Base-by-base conservation (phyloP, 805 yeast species). In the Pichia scutulata region DNA sequence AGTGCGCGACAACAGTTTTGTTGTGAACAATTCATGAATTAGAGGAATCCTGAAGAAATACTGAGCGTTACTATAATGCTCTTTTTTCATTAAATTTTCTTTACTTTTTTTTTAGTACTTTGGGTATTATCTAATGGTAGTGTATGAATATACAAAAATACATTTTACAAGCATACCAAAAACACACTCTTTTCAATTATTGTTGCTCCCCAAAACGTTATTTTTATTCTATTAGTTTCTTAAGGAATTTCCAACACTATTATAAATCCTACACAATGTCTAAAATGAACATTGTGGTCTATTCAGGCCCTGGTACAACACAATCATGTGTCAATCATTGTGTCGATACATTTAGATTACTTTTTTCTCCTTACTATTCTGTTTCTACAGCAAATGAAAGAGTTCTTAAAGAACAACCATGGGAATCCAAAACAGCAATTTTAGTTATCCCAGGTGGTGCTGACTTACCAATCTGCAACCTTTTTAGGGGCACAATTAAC, bases 381-480 rank as follows among this genome's bases (percentile, higher is more conserved):
- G 97, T 93, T 4, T 72, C 81, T 19, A 75, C 86, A 1, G 84
- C 88, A 1, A 79, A 81, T 30, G 80, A 86, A 18, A 65, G 69
- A 16, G 78, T 85, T 0, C 62, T 93, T 19, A 66, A 76, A 47
- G 75, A 79, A 23, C 97, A 93, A 60, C 97, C 99, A 0, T 93
- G 99, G 99, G 75, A 76, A 55, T 60, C 77, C 8, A 86, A 86
- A 60, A 86, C 97, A 0, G 71, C 95, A 0, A 70, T 87, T 55
- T 62, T 93, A 41, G 96, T 89, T 1, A 66, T 93, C 25, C 99
- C 99, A 0, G 99, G 99, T 4, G 99, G 99, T 8, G 97, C 98
- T 0, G 99, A 93, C 63, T 69, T 89, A 46, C 97, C 97, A 0
- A 80, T 84, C 57, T 87, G 96, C 55, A 71, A 74, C 47, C 78